phyloP scores from a whole-genome alignment of 176 grass and related monocot species.

The Stipa capillata region DNA sequence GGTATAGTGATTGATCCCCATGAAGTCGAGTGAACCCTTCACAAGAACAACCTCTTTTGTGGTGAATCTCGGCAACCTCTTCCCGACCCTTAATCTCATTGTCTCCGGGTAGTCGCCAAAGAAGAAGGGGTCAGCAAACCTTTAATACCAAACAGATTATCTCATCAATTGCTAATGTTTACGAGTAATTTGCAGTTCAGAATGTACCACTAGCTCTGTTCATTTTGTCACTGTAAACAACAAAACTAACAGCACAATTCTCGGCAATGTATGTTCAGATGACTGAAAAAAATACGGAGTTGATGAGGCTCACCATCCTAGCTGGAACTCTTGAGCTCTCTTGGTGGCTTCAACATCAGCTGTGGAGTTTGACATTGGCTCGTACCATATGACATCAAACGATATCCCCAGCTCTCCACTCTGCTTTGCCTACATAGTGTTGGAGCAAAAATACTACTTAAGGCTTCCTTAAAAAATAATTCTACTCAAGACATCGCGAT shows the following conservation, averaged over 20 bases:
- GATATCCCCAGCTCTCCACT: constrained; percentile 49
- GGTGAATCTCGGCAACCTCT: constrained; percentile 50
- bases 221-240: neutral
- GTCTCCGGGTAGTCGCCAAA: constrained; percentile 55
- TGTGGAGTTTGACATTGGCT: constrained; percentile 37
- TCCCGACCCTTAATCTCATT: constrained; percentile 53
- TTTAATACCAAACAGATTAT: neutral
- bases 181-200: neutral
- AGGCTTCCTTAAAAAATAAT: no score
- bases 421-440: constrained; percentile 39
- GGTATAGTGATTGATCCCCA: constrained; percentile 78
- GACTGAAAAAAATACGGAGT: neutral
- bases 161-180: neutral
- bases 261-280: neutral
- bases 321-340: constrained; percentile 76
- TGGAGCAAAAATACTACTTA: neutral
- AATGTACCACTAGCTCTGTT: neutral
- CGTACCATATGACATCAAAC: constrained; percentile 74
- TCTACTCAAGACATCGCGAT: no score
- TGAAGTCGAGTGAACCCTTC: constrained; percentile 62
- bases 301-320: constrained; percentile 41
- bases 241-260: neutral
- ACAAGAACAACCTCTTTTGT: constrained; percentile 39
- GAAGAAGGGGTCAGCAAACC: constrained; percentile 83
- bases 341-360: constrained; percentile 50